Evolutionary conservation across 106 monocot species (phyloP).

Genomic region (Hemerocallis citrina): DNA sequence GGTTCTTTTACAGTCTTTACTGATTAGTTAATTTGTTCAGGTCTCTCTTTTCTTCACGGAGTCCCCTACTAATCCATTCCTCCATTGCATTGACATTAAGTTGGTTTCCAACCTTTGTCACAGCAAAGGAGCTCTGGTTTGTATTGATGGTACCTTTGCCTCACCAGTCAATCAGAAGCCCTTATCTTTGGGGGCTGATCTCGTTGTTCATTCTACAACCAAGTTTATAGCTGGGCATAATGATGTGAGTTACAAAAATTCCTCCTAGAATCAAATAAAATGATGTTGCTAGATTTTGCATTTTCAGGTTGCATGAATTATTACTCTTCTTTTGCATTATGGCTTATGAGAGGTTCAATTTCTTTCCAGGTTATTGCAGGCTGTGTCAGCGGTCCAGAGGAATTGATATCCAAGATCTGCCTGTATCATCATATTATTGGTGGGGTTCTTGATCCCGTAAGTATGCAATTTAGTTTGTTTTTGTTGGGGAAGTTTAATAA

Average conservation of each 20-base stretch:
- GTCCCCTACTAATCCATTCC: constrained; percentile 93
- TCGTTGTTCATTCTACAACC: constrained; percentile 83
- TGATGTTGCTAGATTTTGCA: too few relatives aligned
- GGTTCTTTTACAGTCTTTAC: too few relatives aligned
- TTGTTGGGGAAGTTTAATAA: too few relatives aligned
- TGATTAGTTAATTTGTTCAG: constrained; percentile 19
- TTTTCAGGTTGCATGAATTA: too few relatives aligned
- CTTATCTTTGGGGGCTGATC: constrained; percentile 77
- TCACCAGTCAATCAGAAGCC: constrained; percentile 94
- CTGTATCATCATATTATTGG: constrained; percentile 70
- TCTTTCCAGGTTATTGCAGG: constrained; percentile 69
- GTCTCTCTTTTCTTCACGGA: constrained; percentile 91
- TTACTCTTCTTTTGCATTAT: background rate
- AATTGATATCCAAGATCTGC: constrained; percentile 68
- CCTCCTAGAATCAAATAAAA: too few relatives aligned
- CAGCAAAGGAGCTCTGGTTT: constrained; percentile 67
- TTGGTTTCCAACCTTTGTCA: constrained; percentile 87
- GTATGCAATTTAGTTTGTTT: constrained; percentile 7
- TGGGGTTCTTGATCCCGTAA: constrained; percentile 86
- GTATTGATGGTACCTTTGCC: constrained; percentile 92
- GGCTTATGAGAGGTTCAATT: background rate
- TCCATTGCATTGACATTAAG: constrained; percentile 72
- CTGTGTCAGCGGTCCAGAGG: constrained; percentile 71
- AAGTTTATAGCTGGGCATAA: constrained; percentile 91
- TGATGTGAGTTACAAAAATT: too few relatives aligned